Conservation (phyloP, 1,284 basidiomycete genomes). For the Moesziomyces antarcticus region DNA sequence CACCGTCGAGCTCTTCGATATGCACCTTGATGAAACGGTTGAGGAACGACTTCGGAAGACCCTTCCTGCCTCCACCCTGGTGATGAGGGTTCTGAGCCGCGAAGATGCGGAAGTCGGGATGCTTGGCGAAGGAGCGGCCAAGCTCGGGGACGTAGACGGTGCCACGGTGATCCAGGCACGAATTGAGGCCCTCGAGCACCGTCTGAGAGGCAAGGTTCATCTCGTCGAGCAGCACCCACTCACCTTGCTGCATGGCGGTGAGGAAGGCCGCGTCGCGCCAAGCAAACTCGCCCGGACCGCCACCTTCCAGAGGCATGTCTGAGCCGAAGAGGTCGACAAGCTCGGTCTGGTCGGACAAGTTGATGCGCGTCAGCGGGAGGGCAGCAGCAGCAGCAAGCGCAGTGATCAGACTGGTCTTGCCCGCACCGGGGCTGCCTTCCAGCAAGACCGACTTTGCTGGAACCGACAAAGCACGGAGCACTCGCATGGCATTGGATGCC, state of each 20-base stretch:
- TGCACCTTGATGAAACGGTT: constrained; percentile 99
- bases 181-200: constrained; percentile 96
- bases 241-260: constrained; percentile 78
- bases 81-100: constrained; percentile 97
- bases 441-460: constrained; percentile 86
- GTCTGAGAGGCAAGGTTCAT: constrained; percentile 95
- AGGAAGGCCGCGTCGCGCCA: constrained; percentile 99
- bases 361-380: constrained; percentile 90
- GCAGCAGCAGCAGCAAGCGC: constrained; percentile 86
- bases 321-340: constrained; percentile 96
- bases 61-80: constrained; percentile 97
- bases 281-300: constrained; percentile 88
- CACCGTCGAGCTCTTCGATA: constrained; percentile 83
- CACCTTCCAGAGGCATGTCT: constrained; percentile 93
- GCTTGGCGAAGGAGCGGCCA: constrained; percentile 85
- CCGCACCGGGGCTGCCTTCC: constrained; percentile 98
- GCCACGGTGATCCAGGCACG: constrained; percentile 94
- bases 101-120: constrained; percentile 93
- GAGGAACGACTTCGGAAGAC: constrained; percentile 94
- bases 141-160: constrained; percentile 95
- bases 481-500: constrained; percentile 85
- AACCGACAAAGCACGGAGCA: constrained; percentile 89
- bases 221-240: constrained; percentile 96
- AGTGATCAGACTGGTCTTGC: constrained; percentile 93
- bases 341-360: constrained; percentile 98